Conservation (phyloP, 352 stramenopile species). For the Pilasporangium apinafurcum region DNA sequence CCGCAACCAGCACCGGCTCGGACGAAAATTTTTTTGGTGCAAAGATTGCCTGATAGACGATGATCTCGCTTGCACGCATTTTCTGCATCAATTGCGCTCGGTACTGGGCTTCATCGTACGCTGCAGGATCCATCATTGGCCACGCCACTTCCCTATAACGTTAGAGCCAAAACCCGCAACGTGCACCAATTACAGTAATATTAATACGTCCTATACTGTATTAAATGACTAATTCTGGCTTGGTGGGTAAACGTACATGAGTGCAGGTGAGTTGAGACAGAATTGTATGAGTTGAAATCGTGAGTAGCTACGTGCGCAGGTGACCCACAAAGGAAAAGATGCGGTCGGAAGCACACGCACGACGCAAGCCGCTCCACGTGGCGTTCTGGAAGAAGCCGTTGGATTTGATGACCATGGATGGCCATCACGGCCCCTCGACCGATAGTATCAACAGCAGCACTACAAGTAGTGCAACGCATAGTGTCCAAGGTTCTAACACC, state of each 20-base stretch:
- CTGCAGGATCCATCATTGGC: conserved; percentile 51
- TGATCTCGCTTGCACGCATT: conserved; percentile 39
- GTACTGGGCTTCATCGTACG: conserved; percentile 52
- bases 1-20: conserved; percentile 48
- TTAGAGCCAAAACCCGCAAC: too few species aligned
- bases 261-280: too few species aligned
- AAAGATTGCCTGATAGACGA: conserved; percentile 55
- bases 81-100: conserved; percentile 38
- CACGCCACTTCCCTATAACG: too few species aligned
- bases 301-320: background rate
- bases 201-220: too few species aligned
- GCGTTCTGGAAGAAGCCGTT: conserved; percentile 79
- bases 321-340: too few species aligned
- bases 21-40: conserved; percentile 16
- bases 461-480: too few species aligned
- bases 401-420: conserved; percentile 23
- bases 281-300: background rate
- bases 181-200: background rate
- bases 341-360: too few species aligned
- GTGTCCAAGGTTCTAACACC: background rate
- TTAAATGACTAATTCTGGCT: too few species aligned
- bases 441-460: background rate
- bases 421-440: conserved; percentile 6
- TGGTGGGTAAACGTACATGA: too few species aligned
- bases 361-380: conserved; percentile 35